Base-by-base conservation (phyloP, 2,329 filamentous ascomycete genomes). In the Aureobasidium sp. region DNA sequence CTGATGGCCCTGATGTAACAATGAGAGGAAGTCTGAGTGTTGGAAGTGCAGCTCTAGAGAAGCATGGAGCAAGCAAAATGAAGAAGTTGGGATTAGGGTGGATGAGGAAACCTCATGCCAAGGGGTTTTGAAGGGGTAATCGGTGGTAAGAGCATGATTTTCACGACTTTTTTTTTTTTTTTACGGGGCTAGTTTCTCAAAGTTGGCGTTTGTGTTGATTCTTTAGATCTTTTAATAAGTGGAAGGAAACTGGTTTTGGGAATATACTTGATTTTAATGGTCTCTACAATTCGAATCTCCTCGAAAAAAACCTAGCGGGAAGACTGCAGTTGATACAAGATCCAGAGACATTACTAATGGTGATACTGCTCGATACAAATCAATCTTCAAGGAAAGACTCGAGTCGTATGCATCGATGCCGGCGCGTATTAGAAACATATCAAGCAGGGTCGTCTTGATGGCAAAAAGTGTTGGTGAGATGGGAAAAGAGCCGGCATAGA, bases 101-200 rank as follows among this genome's bases (percentile, higher is more conserved):
- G 57, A 60, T 60, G 57, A 60, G n/a, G 7, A 60, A 60, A n/a
- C 55, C 55, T 17, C 55, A 47, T 27, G 55, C 53, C 11, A 57
- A 56, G 12, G 53, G 55, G 6, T 58, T 58, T 17, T 55, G 25
- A 42, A 5, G 14, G 5, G 6, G 8, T 12, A 11, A 2, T 12
- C 5, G 11, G 5, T 9, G 31, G 8, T 34, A 34, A 9, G 27
- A 20, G 29, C 7, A 9, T 57, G 27, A 36, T 44, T 1, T 15
- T 57, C 7, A 47, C 11, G 25, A 34, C 20, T 25, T 6, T 14
- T 27, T 15, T 27, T 25, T 12, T 29, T 15, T 15, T 27, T 29
- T 57, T 9, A 27, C 4, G 12, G n/a, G n/a, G n/a, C n/a, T n/a
- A n/a, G n/a, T 42, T 31, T 55, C 29, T 27, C 25, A 14, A 9